Percentiles rank a stretch among this genome's conserved stretches.
phyloP scores from a whole-genome alignment of 2,329 filamentous ascomycete genomes.

The Cordyceps cateniannulata region DNA sequence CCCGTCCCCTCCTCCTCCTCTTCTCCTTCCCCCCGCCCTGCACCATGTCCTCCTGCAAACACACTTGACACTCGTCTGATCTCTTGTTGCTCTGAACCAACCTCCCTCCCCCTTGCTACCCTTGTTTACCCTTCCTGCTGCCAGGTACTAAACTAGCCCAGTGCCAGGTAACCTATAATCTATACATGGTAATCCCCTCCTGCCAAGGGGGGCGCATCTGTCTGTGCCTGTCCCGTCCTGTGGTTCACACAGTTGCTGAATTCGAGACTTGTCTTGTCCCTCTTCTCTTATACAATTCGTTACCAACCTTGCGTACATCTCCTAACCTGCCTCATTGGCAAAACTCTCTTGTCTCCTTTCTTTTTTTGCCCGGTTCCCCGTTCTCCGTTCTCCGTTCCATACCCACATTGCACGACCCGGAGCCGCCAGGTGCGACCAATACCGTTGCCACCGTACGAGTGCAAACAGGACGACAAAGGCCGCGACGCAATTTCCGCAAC shows the following conservation, averaged over 20 bases:
- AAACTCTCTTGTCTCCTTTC: neutral
- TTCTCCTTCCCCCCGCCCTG: neutral
- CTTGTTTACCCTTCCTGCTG: too few relatives aligned
- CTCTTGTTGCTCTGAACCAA: neutral
- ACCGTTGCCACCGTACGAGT: neutral
- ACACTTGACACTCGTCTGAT: constrained; percentile 5
- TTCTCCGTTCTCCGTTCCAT: neutral
- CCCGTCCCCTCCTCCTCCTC: neutral
- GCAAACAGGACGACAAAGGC: neutral
- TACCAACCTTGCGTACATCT: neutral
- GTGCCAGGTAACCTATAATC: too few relatives aligned
- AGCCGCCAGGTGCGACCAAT: neutral
- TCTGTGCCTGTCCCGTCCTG: neutral
- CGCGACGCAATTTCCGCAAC: neutral
- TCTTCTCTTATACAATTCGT: neutral
- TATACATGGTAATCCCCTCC: too few relatives aligned
- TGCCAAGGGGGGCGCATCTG: neutral
- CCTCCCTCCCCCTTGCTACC: too few relatives aligned
- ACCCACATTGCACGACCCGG: neutral
- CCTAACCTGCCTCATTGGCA: too few relatives aligned
- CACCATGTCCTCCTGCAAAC: neutral
- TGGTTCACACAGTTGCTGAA: too few relatives aligned
- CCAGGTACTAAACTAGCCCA: neutral
- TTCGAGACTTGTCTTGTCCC: neutral
- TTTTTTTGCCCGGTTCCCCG: neutral